Conservation (phyloP, 768 basidiomycete genomes). For the Kwoniella sp. region DNA sequence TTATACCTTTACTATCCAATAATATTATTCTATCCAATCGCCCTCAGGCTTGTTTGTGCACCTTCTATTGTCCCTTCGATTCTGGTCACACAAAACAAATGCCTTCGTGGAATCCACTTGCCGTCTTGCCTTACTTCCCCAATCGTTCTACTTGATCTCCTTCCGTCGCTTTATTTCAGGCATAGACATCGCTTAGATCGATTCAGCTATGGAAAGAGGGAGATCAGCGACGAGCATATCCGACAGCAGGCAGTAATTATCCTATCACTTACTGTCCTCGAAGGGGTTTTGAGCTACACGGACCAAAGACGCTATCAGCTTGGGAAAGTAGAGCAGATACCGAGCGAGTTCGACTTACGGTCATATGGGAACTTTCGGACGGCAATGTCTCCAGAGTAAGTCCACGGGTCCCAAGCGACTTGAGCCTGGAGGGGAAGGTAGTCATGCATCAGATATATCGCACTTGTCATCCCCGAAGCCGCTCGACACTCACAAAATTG, state of each 20-base stretch:
- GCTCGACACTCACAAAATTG: conserved; percentile 23
- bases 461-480: neutral
- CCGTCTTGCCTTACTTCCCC: too few relatives aligned
- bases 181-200: conserved; percentile 3
- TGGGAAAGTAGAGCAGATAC: too few relatives aligned
- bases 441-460: too few relatives aligned
- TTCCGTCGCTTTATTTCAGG: too few relatives aligned
- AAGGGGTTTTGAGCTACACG: conserved; percentile 21
- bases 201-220: conserved; percentile 8
- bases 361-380: conserved; percentile 44
- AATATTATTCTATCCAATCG: neutral
- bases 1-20: neutral
- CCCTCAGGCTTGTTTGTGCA: too few relatives aligned
- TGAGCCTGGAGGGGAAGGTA: conserved; percentile 6
- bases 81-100: too few relatives aligned
- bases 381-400: conserved; percentile 37
- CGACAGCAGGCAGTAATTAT: too few relatives aligned
- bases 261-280: conserved; percentile 19
- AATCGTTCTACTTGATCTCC: too few relatives aligned
- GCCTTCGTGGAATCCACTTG: too few relatives aligned
- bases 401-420: conserved; percentile 26
- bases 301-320: neutral
- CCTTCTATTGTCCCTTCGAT: too few relatives aligned
- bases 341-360: conserved; percentile 15
- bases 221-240: too few relatives aligned